phyloP scores from a whole-genome alignment of 2,329 filamentous ascomycete species.

The Esteya vermicola region DNA sequence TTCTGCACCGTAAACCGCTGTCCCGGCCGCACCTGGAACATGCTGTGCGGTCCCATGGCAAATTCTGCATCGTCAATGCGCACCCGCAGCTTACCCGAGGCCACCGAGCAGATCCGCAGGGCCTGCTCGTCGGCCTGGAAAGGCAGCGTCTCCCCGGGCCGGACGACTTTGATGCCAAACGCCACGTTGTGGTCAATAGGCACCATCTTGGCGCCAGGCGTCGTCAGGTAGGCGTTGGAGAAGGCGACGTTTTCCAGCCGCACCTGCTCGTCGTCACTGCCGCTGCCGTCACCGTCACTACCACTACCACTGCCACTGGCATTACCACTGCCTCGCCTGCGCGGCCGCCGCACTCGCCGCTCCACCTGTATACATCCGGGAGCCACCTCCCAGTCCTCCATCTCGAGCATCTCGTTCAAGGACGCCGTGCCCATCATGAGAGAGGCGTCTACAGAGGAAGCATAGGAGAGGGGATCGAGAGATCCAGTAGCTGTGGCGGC shows the following conservation, averaged over 20 bases:
- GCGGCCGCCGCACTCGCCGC: constrained; percentile 1
- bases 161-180: constrained; percentile 16
- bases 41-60: constrained; percentile 26
- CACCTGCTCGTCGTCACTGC: background rate
- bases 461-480: background rate
- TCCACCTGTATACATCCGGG: constrained; percentile 16
- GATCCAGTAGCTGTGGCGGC: too few species aligned
- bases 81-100: constrained; percentile 17
- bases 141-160: constrained; percentile 10
- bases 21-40: constrained; percentile 27
- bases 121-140: constrained; percentile 10
- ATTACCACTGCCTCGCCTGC: too few species aligned
- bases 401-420: constrained; percentile 15
- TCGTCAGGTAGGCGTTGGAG: constrained; percentile 19
- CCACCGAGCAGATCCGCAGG: constrained; percentile 16
- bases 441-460: background rate
- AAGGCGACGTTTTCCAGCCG: constrained; percentile 15
- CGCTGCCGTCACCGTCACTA: too few species aligned
- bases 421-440: background rate
- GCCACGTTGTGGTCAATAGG: constrained; percentile 14
- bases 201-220: constrained; percentile 8
- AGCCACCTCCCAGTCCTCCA: constrained; percentile 23
- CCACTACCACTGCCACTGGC: too few species aligned
- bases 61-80: constrained; percentile 20
- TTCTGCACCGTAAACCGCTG: constrained; percentile 25